These are phyloP conservation scores for Gnetum montanum DNA, from an alignment of 75 land plant species.

Conservation along the genomic window DNA sequence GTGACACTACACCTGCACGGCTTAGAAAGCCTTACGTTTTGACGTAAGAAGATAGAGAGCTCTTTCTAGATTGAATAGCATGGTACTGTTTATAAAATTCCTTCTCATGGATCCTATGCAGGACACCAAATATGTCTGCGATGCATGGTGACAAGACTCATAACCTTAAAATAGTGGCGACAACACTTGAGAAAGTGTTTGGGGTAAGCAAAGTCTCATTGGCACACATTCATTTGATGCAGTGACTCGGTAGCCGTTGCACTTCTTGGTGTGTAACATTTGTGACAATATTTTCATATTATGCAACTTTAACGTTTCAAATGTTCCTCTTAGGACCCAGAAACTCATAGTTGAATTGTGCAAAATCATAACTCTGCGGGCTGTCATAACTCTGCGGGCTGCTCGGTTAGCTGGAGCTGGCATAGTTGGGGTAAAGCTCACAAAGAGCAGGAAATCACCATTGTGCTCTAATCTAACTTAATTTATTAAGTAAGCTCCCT, in stretches of 20 bases:
- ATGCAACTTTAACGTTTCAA: conserved; percentile 17
- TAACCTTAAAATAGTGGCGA: conserved; percentile 32
- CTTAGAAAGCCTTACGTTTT: conserved; percentile 23
- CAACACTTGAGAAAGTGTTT: conserved; percentile 20
- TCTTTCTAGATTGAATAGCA: no score
- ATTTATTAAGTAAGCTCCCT: no score
- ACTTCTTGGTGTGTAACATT: no score
- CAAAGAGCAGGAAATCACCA: no score
- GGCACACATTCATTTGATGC: no score
- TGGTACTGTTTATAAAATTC: no score
- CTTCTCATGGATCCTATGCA: conserved; percentile 15
- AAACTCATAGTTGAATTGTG: conserved; percentile 53
- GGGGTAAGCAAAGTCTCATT: conserved; percentile 29
- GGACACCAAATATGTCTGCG: conserved; percentile 70
- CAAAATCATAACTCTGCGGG: conserved; percentile 48
- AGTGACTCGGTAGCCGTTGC: no score
- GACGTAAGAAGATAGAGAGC: conserved; percentile 14
- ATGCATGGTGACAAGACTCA: conserved; percentile 63
- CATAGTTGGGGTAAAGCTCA: conserved; percentile 69
- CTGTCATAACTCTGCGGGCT: no score
- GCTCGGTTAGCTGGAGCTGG: conserved; percentile 78
- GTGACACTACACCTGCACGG: conserved; percentile 34
- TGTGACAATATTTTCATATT: no score
- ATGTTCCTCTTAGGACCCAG: conserved; percentile 24
- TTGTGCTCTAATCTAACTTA: no score